Percentiles rank a stretch among this genome's conserved stretches.
These are phyloP conservation scores for Flueggea neowawraea DNA, from an alignment of 441 rosid genomes.

Conservation along the genomic window DNA sequence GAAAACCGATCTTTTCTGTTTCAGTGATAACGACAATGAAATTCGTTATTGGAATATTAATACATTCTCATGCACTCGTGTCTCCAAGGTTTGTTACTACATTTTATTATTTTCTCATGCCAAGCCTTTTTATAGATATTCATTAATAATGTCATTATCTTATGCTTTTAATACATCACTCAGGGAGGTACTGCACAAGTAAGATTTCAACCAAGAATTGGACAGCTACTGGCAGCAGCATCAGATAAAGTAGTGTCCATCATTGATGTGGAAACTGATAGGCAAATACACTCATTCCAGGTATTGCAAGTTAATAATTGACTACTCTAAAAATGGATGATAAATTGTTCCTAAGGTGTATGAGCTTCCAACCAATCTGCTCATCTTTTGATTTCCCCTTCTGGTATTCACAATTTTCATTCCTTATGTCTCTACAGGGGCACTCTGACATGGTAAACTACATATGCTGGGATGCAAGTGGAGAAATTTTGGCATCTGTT, in stretches of 20 bases:
- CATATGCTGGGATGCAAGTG: conserved; percentile 65
- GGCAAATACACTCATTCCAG: conserved; percentile 37
- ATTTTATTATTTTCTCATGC: background rate
- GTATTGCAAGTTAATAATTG: conserved; percentile 21
- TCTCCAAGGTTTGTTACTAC: conserved; percentile 41
- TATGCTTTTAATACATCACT: conserved; percentile 10
- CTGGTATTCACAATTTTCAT: background rate
- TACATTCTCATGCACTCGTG: conserved; percentile 37
- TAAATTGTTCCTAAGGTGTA: no score
- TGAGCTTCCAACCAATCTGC: no score
- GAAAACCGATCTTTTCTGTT: conserved; percentile 62
- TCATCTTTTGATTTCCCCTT: no score
- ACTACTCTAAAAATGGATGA: no score
- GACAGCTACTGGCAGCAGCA: conserved; percentile 60
- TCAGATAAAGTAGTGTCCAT: conserved; percentile 56
- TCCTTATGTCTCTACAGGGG: conserved; percentile 37
- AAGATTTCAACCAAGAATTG: conserved; percentile 66
- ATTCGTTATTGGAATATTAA: conserved; percentile 55
- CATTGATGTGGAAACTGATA: conserved; percentile 57
- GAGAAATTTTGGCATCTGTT: conserved; percentile 63
- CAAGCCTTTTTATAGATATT: background rate
- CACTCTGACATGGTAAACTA: conserved; percentile 51
- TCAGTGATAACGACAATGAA: conserved; percentile 49
- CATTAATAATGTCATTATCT: background rate
- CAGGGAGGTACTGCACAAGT: conserved; percentile 69